Conservation (phyloP, 345 rosid genomes). For the Camelina laxa region DNA sequence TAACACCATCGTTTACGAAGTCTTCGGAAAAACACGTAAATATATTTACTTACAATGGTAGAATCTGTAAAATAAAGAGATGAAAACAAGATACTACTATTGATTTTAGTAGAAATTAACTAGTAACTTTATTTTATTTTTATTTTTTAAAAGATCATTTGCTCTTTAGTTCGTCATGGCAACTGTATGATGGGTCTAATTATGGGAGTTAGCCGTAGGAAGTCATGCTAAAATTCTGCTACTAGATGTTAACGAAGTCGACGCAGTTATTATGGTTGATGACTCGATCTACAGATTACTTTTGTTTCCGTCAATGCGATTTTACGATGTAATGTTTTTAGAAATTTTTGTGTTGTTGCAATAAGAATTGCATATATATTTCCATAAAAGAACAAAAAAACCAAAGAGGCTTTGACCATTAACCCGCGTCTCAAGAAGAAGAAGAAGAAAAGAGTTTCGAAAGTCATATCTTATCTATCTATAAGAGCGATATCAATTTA, state of each 20-base stretch:
- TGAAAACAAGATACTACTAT: too few species aligned
- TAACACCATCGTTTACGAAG: constrained; percentile 37
- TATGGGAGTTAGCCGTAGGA: too few species aligned
- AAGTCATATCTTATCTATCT: constrained; percentile 2
- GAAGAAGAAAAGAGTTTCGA: not conserved
- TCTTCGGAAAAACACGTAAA: constrained; percentile 31
- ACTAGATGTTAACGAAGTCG: not conserved
- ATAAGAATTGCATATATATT: constrained; percentile 6
- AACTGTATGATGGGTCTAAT: not conserved
- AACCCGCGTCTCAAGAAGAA: constrained; percentile 22
- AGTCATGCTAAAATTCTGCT: too few species aligned
- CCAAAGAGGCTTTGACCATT: not conserved
- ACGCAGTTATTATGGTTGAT: constrained; percentile 22
- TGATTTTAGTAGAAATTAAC: not conserved
- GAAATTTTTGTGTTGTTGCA: not conserved
- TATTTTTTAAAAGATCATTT: too few species aligned
- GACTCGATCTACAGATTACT: too few species aligned
- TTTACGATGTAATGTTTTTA: not conserved
- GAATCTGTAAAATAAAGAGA: not conserved
- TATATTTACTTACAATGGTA: constrained; percentile 6
- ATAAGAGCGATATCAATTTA: not conserved
- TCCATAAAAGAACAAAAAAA: not conserved
- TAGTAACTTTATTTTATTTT: not conserved
- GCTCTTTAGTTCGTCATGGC: not conserved
- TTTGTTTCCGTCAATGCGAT: not conserved